A percentile compares a stretch with the other conserved stretches of the same genome.
Conservation (phyloP, 805 yeast species). For the Candida montana region DNA sequence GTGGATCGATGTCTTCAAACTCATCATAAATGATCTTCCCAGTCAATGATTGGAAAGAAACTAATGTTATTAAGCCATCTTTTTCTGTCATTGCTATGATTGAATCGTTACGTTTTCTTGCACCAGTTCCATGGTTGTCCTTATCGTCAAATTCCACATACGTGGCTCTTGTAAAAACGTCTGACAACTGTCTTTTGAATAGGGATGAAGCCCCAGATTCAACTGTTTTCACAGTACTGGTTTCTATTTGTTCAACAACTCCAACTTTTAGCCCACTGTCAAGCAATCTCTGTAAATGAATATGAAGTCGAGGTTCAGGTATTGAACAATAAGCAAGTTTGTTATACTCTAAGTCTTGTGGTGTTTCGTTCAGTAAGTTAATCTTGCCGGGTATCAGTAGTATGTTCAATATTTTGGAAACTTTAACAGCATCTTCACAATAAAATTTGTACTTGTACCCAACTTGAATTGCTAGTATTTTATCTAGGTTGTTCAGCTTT, state of each 20-base stretch:
- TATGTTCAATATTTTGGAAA: constrained; percentile 60
- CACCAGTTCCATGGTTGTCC: constrained; percentile 17
- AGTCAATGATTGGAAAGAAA: constrained; percentile 64
- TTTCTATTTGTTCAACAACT: constrained; percentile 78
- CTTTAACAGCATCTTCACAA: constrained; percentile 77
- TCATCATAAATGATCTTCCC: constrained; percentile 74
- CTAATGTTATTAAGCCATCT: constrained; percentile 34
- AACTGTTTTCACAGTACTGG: constrained; percentile 63
- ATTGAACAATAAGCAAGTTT: constrained; percentile 80
- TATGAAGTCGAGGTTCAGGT: constrained; percentile 69
- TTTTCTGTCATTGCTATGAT: constrained; percentile 40
- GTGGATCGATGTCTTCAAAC: constrained; percentile 49
- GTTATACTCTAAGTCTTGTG: constrained; percentile 43
- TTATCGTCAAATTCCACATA: constrained; percentile 57
- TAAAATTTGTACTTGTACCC: constrained; percentile 89
- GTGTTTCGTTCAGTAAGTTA: constrained; percentile 44
- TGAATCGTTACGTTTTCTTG: constrained; percentile 35
- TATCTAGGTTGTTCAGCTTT: constrained; percentile 56
- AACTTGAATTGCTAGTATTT: constrained; percentile 74
- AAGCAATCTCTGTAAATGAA: constrained; percentile 70
- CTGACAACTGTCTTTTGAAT: constrained; percentile 63
- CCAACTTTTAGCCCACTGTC: constrained; percentile 77
- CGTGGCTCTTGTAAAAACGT: constrained; percentile 78
- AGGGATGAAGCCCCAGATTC: constrained; percentile 47
- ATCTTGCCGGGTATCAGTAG: constrained; percentile 69